Percentiles rank a stretch among this genome's conserved stretches.
phyloP scores from a whole-genome alignment of 2,329 filamentous ascomycete species.

The Fusarium austroafricanum region DNA sequence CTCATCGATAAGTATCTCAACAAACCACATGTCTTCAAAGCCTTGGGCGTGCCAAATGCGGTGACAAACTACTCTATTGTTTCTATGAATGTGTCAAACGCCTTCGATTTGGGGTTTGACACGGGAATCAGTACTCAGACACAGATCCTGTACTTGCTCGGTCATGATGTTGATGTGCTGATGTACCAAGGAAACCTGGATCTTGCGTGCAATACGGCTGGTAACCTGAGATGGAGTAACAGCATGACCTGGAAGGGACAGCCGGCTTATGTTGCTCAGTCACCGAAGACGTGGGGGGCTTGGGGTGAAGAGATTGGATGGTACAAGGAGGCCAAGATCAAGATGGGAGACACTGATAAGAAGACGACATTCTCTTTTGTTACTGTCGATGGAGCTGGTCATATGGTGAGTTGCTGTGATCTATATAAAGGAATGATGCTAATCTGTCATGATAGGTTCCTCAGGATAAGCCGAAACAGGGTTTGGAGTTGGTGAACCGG shows the following conservation, averaged over 20 bases:
- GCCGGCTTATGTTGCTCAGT: constrained; percentile 33
- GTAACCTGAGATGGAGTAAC: constrained; percentile 36
- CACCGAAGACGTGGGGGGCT: constrained; percentile 5
- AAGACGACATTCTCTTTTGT: constrained; percentile 24
- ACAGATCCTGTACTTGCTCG: constrained; percentile 20
- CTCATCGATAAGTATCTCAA: constrained; percentile 19
- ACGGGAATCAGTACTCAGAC: constrained; percentile 17
- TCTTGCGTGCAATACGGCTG: constrained; percentile 37
- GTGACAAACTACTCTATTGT: constrained; percentile 18
- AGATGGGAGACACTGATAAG: constrained; percentile 3
- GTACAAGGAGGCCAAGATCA: constrained; percentile 31
- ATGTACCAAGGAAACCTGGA: constrained; percentile 40
- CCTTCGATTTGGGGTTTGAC: constrained; percentile 8
- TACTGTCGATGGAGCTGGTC: constrained; percentile 29
- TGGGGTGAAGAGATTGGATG: constrained; percentile 22
- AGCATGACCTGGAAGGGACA: constrained; percentile 33
- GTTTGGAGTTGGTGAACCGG: constrained; percentile 8
- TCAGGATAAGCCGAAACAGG: constrained; percentile 14
- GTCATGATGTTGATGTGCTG: constrained; percentile 19
- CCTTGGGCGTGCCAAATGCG: neutral
- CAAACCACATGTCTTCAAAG: constrained; percentile 1
- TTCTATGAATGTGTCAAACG: neutral
- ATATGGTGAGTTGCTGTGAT: constrained; percentile 20
- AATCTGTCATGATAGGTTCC: neutral
- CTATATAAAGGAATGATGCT: accelerated